A percentile compares a stretch with the other conserved stretches of the same genome.
phyloP scores from a whole-genome alignment of 345 rosid species.

The Excoecaria cochinchinensis region DNA sequence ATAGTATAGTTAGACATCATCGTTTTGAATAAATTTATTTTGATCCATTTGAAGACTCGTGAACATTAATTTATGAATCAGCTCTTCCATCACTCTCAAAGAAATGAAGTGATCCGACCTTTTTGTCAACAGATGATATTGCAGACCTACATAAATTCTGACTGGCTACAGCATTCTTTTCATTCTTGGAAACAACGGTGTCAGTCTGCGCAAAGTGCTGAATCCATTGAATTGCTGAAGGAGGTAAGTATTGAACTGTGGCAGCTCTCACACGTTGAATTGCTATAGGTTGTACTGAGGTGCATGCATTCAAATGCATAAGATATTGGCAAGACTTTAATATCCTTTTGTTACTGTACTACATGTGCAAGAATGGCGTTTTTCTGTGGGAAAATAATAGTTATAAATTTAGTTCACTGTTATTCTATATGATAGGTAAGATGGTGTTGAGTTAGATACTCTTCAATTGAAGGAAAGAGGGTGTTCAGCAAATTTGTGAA shows the following conservation, averaged over 20 bases:
- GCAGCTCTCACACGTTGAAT: neutral
- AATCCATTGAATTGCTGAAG: slow-evolving; percentile 73
- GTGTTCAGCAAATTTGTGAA: neutral
- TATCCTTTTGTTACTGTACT: neutral
- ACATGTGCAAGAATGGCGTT: neutral
- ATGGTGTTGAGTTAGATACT: neutral
- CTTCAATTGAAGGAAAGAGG: neutral
- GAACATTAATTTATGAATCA: neutral
- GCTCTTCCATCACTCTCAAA: neutral
- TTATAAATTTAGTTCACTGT: neutral
- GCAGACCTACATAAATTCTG: slow-evolving; percentile 55
- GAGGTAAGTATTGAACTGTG: slow-evolving; percentile 49
- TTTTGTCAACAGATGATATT: slow-evolving; percentile 66
- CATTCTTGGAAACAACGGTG: slow-evolving; percentile 67
- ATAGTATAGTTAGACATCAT: too few relatives aligned
- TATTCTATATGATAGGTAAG: slow-evolving; percentile 1
- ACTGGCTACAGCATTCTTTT: slow-evolving; percentile 63
- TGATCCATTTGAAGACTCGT: neutral
- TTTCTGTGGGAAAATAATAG: neutral
- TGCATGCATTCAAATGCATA: neutral
- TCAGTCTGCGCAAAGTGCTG: slow-evolving; percentile 70
- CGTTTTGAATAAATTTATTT: too few relatives aligned
- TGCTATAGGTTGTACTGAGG: neutral
- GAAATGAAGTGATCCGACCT: slow-evolving; percentile 11
- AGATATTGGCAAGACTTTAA: neutral